Percentiles rank a stretch among this genome's conserved stretches.
phyloP scores from a whole-genome alignment of 169 alveolate species.

The Plasmodium gonderi region DNA sequence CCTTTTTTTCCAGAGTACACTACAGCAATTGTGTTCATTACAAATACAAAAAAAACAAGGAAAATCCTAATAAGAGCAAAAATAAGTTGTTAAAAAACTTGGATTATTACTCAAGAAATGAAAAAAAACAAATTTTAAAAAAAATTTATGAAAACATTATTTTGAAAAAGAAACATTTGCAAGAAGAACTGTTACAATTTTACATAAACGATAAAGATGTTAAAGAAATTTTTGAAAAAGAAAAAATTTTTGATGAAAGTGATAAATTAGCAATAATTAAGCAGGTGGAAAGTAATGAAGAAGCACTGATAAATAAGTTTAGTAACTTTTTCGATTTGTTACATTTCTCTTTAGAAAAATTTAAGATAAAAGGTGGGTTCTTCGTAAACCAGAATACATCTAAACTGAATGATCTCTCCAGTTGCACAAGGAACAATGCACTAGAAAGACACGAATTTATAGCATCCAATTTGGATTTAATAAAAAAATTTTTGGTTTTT shows the following conservation, averaged over 20 bases:
- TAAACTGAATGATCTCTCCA: not conserved
- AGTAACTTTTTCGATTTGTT: slow-evolving; percentile 55
- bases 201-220: slow-evolving; percentile 56
- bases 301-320: slow-evolving; percentile 49
- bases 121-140: slow-evolving; percentile 48
- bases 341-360: slow-evolving; percentile 25
- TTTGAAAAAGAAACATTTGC: slow-evolving; percentile 2
- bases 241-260: slow-evolving; percentile 35
- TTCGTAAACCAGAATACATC: not conserved
- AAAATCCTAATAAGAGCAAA: not conserved
- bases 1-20: not conserved
- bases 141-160: slow-evolving; percentile 45
- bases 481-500: slow-evolving; percentile 53
- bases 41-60: not conserved
- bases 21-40: not conserved
- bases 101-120: slow-evolving; percentile 59
- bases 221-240: slow-evolving; percentile 25
- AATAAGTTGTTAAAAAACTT: slow-evolving; percentile 3
- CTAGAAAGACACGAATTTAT: slow-evolving; percentile 24
- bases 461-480: slow-evolving; percentile 21
- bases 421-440: not conserved
- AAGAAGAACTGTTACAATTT: slow-evolving; percentile 16
- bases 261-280: slow-evolving; percentile 23
- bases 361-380: not conserved
- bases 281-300: slow-evolving; percentile 52